A percentile compares a stretch with the other conserved stretches of the same genome.
These are phyloP conservation scores for Pseudogymnoascus sp. DNA, from an alignment of 2,329 filamentous ascomycete genomes.

Conservation along the genomic window DNA sequence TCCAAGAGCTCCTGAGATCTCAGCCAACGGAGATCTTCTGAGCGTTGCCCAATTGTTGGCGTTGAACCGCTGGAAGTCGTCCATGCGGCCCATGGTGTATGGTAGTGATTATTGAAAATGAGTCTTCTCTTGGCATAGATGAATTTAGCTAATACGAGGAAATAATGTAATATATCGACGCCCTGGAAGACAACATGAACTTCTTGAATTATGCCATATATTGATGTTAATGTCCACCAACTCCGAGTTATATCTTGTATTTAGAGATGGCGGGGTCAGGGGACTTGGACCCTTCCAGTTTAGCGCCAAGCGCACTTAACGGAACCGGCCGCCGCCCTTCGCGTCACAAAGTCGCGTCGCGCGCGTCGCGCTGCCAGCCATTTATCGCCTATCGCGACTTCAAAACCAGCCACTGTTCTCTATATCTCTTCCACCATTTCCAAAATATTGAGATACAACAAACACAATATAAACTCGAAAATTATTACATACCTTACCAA, in stretches of 20 bases:
- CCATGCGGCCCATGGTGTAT: conserved; percentile 18
- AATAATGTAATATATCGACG: neutral
- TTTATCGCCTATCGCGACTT: conserved; percentile 3
- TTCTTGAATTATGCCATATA: neutral
- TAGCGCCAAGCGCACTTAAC: conserved; percentile 9
- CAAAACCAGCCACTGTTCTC: neutral
- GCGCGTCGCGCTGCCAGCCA: neutral
- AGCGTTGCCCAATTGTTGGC: conserved; percentile 48
- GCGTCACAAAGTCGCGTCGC: conserved; percentile 5
- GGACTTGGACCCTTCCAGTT: conserved; percentile 6
- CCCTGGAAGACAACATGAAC: neutral
- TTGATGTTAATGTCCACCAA: neutral
- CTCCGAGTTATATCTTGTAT: neutral
- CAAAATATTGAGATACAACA: neutral
- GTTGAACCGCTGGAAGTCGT: conserved; percentile 22
- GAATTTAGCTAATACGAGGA: neutral
- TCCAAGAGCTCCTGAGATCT: conserved; percentile 81
- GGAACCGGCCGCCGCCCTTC: conserved; percentile 3
- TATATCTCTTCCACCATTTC: conserved; percentile 4
- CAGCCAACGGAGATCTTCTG: conserved; percentile 49
- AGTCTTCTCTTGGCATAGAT: neutral
- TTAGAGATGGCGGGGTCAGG: neutral
- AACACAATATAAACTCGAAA: conserved; percentile 1
- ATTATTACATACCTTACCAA: conserved; percentile 1
- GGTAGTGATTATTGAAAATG: neutral